These are phyloP conservation scores for Teratosphaeriaceae sp. DNA, from an alignment of 2,329 filamentous ascomycete genomes.

Conservation along the genomic window DNA sequence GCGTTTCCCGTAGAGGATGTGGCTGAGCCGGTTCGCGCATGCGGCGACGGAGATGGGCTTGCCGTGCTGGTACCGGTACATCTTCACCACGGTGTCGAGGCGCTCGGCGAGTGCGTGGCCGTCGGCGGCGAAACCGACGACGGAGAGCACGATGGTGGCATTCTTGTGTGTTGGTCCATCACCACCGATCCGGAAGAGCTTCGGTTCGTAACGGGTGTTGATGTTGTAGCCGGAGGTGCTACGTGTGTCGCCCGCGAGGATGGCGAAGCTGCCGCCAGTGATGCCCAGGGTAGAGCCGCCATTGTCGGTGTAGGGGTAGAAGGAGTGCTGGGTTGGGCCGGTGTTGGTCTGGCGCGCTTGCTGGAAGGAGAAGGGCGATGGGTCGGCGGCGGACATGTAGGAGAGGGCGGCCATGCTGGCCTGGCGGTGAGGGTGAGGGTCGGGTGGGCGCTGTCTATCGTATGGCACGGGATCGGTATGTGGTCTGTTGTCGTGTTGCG, in stretches of 20 bases:
- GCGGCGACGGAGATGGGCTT: slow-evolving; percentile 94
- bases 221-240: slow-evolving; percentile 97
- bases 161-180: slow-evolving; percentile 79
- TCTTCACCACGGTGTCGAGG: slow-evolving; percentile 91
- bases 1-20: slow-evolving; percentile 92
- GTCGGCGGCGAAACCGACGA: slow-evolving; percentile 93
- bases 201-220: slow-evolving; percentile 91
- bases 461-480: no score
- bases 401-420: slow-evolving; percentile 50
- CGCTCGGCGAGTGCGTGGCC: slow-evolving; percentile 90
- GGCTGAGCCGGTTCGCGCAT: slow-evolving; percentile 89
- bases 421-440: not conserved
- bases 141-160: slow-evolving; percentile 80
- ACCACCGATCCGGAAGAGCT: slow-evolving; percentile 95
- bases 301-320: slow-evolving; percentile 98
- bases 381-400: slow-evolving; percentile 42
- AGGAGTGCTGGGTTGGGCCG: slow-evolving; percentile 63
- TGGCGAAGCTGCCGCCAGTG: slow-evolving; percentile 86
- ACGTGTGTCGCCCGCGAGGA: slow-evolving; percentile 95
- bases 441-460: not conserved
- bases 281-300: slow-evolving; percentile 95
- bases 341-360: slow-evolving; percentile 38
- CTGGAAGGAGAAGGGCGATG: slow-evolving; percentile 55
- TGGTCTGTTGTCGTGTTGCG: no score
- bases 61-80: slow-evolving; percentile 97